Conservation (phyloP, 2,329 filamentous ascomycete genomes). For the Beauveria brongniartii region DNA sequence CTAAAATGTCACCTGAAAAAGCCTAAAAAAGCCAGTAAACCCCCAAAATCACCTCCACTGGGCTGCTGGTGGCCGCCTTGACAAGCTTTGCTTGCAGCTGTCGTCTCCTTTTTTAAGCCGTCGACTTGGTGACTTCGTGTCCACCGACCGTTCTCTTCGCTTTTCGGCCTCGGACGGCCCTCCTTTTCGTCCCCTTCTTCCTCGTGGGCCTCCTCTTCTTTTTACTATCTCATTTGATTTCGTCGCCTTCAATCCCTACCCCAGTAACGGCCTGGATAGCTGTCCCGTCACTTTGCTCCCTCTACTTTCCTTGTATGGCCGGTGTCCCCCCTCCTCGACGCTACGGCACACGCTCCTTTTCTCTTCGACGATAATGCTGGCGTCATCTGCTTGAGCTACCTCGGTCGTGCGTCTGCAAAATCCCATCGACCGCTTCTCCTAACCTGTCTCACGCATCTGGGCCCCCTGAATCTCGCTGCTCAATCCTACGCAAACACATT, state of each 20-base stretch:
- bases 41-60: not conserved
- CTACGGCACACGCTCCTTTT: not conserved
- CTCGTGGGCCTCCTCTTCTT: not conserved
- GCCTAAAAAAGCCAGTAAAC: not conserved
- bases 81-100: not conserved
- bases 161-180: not conserved
- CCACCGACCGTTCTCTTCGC: not conserved
- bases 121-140: not conserved
- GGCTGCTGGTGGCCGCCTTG: not conserved
- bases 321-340: not conserved
- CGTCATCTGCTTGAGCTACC: not conserved
- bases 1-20: not conserved
- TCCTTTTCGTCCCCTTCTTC: not conserved
- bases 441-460: not conserved
- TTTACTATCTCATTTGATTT: not conserved
- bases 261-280: not conserved
- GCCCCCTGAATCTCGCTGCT: not conserved
- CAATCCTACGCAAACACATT: not conserved
- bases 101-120: slow-evolving; percentile 7
- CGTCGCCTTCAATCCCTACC: not conserved
- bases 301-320: not conserved
- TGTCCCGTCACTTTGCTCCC: not conserved
- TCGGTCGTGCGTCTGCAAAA: not conserved
- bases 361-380: slow-evolving; percentile 4
- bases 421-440: not conserved